Evolutionary conservation across 352 stramenopile species (phyloP), one percentile per base, ranked within the genome.

Genomic region (Globisporangium radiosum): DNA sequence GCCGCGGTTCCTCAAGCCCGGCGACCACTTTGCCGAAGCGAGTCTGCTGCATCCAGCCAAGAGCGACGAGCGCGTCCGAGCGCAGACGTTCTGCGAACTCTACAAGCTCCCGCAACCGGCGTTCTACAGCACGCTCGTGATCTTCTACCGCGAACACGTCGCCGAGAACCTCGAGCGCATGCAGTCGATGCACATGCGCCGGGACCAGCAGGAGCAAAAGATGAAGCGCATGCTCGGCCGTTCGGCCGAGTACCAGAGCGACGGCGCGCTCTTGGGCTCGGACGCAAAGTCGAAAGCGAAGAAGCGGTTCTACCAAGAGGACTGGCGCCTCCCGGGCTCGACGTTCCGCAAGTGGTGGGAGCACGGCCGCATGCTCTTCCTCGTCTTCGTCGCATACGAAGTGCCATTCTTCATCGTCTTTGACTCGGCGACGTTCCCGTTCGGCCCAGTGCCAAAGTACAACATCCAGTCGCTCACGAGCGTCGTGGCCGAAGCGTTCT

Each of bases 151-250:
- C 7, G 62, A 75, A 2, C 64, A 70, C 3, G 66, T 65, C 0
- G 40, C 53, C 4, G 51, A 56, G 10, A 57, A 72, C 13, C 59
- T 90, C 37, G 77, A 81, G 52, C 57, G 67, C 10, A 88, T 90
- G 81, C 72, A 68, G 0, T 78, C 73, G 9, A 81, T 83, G 59
- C 69, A 81, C 7, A 73, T 57, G 15, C 65, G 75, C 4, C 70
- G 65, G 0, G 80, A 92, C 39, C 76, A 89, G 40, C 82, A 92
- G 44, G 69, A 88, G 52, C 80, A 89, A 52, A 92, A 92, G 63
- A 90, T 87, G 73, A 88, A 92, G 58, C 70, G 71, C 13, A 73
- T 92, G 62, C 70, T 92, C 5, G 80, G 80, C 0, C 78, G 75
- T 45, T 71, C 70, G 0, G 59, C 64, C 0, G 64, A 71, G 3